These are phyloP conservation scores for Sclerotinia nivalis DNA, from an alignment of 2,329 filamentous ascomycete species.

Conservation along the genomic window DNA sequence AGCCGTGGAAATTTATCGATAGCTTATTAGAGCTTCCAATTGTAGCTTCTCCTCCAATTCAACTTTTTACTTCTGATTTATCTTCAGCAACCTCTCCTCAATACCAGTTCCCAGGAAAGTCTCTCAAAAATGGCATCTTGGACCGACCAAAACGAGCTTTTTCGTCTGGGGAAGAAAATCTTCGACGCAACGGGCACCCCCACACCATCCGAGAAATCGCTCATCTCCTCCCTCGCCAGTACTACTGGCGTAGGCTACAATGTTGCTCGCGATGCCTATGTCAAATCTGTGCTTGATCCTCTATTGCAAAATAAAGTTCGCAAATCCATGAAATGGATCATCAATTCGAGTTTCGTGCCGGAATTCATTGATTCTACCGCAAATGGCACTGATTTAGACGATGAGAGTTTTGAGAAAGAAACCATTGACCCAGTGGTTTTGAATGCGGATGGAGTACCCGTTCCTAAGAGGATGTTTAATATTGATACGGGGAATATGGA, in stretches of 20 bases:
- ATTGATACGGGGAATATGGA: constrained; percentile 41
- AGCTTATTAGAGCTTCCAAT: neutral
- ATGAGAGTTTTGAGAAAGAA: constrained; percentile 18
- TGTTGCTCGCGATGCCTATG: constrained; percentile 26
- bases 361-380: constrained; percentile 19
- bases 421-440: constrained; percentile 4
- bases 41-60: neutral
- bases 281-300: constrained; percentile 26
- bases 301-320: constrained; percentile 26
- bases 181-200: constrained; percentile 23
- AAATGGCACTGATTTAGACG: neutral
- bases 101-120: neutral
- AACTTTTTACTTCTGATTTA: too few relatives aligned
- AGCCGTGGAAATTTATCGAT: neutral
- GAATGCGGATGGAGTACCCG: constrained; percentile 26
- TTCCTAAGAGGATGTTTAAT: constrained; percentile 42
- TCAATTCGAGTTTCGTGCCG: constrained; percentile 23
- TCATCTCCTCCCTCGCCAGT: constrained; percentile 25
- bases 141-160: constrained; percentile 24
- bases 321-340: constrained; percentile 27
- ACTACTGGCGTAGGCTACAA: constrained; percentile 25
- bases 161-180: constrained; percentile 24
- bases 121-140: constrained; percentile 18
- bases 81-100: neutral
- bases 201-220: constrained; percentile 25